These are phyloP conservation scores for Mycena sanguinolenta DNA, from an alignment of 768 basidiomycete species.

Conservation along the genomic window DNA sequence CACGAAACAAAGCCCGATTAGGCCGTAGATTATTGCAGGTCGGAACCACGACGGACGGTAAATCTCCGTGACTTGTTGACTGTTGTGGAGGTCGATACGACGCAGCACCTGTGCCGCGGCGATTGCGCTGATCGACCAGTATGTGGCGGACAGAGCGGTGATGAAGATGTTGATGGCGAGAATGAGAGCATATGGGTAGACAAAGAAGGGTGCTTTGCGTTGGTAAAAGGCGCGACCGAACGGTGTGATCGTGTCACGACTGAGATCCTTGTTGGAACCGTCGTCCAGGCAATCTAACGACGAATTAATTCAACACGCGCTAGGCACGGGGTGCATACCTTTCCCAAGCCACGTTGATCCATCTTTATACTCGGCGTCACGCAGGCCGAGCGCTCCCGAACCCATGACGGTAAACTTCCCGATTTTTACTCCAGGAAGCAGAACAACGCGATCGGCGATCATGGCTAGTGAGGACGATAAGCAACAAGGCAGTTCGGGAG, in stretches of 20 bases:
- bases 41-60: constrained; percentile 55
- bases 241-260: constrained; percentile 51
- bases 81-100: constrained; percentile 46
- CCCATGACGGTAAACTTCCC: constrained; percentile 58
- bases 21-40: constrained; percentile 54
- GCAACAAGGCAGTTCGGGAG: not conserved
- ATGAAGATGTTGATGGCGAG: constrained; percentile 54
- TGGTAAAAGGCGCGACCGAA: constrained; percentile 60
- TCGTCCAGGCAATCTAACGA: constrained; percentile 29
- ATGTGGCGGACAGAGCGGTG: constrained; percentile 52
- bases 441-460: constrained; percentile 62
- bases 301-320: not conserved
- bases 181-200: constrained; percentile 54
- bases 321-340: constrained; percentile 38
- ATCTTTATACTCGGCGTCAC: constrained; percentile 53
- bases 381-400: constrained; percentile 57
- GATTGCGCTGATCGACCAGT: constrained; percentile 57
- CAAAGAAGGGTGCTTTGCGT: constrained; percentile 53
- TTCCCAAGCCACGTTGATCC: constrained; percentile 53
- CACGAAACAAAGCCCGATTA: constrained; percentile 55
- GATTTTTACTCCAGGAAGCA: constrained; percentile 57
- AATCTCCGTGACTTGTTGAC: constrained; percentile 44
- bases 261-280: constrained; percentile 36
- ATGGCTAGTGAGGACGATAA: constrained; percentile 47
- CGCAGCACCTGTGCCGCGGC: constrained; percentile 53